These are phyloP conservation scores for Leccinum griseonigrum DNA, from an alignment of 1,284 basidiomycete species.

Conservation along the genomic window DNA sequence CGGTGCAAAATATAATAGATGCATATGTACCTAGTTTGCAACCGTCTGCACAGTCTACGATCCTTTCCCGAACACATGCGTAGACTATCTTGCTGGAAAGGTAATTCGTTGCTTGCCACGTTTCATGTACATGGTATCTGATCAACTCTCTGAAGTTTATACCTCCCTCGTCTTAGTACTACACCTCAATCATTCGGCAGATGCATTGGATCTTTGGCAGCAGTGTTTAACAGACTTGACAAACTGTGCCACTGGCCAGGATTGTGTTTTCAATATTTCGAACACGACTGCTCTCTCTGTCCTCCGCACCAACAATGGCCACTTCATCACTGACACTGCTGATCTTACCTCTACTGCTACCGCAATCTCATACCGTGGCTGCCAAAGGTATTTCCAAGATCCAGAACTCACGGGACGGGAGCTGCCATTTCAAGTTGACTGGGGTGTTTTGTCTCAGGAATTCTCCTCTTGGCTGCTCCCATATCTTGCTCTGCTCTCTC, in stretches of 20 bases:
- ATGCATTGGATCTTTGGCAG: constrained; percentile 3
- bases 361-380: not conserved
- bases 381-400: constrained; percentile 30
- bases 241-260: constrained; percentile 9
- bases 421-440: no score
- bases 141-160: constrained; percentile 1
- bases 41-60: not conserved
- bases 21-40: no score
- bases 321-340: not conserved
- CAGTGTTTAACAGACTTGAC: constrained; percentile 7
- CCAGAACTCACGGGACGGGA: constrained; percentile 16
- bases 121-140: constrained; percentile 1
- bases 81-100: constrained; percentile 3
- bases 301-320: constrained; percentile 16
- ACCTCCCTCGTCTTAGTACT: constrained; percentile 2
- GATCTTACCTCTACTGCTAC: not conserved
- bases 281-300: constrained; percentile 13
- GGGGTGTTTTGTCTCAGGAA: constrained; percentile 35
- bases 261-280: constrained; percentile 15
- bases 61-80: not conserved
- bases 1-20: no score
- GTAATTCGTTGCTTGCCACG: not conserved
- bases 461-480: constrained; percentile 44
- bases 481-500: constrained; percentile 42
- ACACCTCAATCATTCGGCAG: not conserved